Evolutionary conservation across 371 early-diverging fungal genomes (phyloP).

Genomic region (Mucor racemosus): DNA sequence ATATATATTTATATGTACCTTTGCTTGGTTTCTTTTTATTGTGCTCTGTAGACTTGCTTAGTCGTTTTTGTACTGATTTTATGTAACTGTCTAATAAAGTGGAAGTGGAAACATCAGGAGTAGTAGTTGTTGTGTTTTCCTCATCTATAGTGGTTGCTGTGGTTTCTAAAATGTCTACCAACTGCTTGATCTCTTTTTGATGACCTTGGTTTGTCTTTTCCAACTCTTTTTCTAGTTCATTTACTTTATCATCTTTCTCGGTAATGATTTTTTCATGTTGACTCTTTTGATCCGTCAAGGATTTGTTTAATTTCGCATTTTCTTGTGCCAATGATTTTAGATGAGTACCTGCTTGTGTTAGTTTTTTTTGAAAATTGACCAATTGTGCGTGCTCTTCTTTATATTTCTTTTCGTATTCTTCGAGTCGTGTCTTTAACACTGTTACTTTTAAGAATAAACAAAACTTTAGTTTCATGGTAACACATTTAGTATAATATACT

Average conservation of each 20-base stretch:
- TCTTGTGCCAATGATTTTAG: constrained; percentile 50
- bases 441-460: constrained; percentile 7
- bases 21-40: constrained; percentile 7
- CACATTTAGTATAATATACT: background rate
- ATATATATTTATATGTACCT: constrained; percentile 1
- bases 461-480: too few species aligned
- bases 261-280: constrained; percentile 3
- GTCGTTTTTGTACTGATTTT: constrained; percentile 25
- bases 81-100: constrained; percentile 25
- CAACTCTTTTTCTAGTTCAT: constrained; percentile 13
- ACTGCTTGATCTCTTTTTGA: constrained; percentile 22
- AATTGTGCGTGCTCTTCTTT: constrained; percentile 33
- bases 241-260: constrained; percentile 2
- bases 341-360: constrained; percentile 53
- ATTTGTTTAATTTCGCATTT: constrained; percentile 36
- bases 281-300: constrained; percentile 12
- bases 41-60: background rate
- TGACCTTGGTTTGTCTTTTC: constrained; percentile 21
- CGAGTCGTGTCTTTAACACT: constrained; percentile 18
- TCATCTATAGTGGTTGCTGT: background rate
- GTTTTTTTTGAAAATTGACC: constrained; percentile 38
- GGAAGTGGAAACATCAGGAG: constrained; percentile 24
- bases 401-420: constrained; percentile 27
- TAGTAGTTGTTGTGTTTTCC: background rate
- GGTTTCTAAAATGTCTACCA: constrained; percentile 23